These are phyloP conservation scores for Beauveria sp. DNA, from an alignment of 2,329 filamentous ascomycete genomes.

Conservation along the genomic window DNA sequence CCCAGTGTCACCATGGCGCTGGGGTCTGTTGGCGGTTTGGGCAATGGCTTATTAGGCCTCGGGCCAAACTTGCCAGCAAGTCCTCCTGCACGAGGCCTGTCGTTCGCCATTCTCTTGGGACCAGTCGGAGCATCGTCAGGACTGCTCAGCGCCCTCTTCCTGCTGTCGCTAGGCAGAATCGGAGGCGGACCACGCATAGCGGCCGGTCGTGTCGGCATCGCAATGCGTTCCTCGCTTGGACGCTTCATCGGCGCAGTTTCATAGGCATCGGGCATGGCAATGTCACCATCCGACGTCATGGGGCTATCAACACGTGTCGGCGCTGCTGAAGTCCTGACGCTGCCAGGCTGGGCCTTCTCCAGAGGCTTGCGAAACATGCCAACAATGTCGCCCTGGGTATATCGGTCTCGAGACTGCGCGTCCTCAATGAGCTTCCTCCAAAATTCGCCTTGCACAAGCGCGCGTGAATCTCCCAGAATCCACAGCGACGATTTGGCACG, in stretches of 20 bases:
- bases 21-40: slow-evolving; percentile 35
- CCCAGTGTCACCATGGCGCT: slow-evolving; percentile 46
- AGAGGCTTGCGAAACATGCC: slow-evolving; percentile 40
- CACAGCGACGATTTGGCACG: slow-evolving; percentile 94
- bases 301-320: slow-evolving; percentile 8
- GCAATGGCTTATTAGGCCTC: slow-evolving; percentile 19
- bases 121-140: slow-evolving; percentile 23
- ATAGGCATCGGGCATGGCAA: slow-evolving; percentile 11
- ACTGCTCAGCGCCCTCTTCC: slow-evolving; percentile 38
- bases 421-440: slow-evolving; percentile 85
- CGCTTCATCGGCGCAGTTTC: background rate
- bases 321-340: slow-evolving; percentile 12
- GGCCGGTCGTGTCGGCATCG: slow-evolving; percentile 6
- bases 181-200: slow-evolving; percentile 26
- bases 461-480: slow-evolving; percentile 88
- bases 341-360: slow-evolving; percentile 25
- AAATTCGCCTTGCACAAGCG: slow-evolving; percentile 79
- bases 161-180: slow-evolving; percentile 25
- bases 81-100: slow-evolving; percentile 22
- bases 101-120: slow-evolving; percentile 33
- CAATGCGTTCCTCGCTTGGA: background rate
- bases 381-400: slow-evolving; percentile 60
- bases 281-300: background rate
- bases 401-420: slow-evolving; percentile 64
- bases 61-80: slow-evolving; percentile 30